Conservation (phyloP, 176 grass and related monocot species). For the Zea mays region DNA sequence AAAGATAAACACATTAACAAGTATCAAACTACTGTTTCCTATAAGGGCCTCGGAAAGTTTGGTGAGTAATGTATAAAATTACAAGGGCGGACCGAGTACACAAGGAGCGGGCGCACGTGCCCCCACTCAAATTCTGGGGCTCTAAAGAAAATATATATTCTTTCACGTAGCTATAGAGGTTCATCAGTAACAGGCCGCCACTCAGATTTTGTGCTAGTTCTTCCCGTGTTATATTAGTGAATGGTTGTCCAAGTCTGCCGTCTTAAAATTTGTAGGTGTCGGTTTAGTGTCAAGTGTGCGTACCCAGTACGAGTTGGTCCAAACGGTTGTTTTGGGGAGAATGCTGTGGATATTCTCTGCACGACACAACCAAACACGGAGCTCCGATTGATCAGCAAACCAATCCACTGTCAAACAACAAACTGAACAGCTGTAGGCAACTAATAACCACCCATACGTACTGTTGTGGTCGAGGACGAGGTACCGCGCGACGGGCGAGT, state of each 20-base stretch:
- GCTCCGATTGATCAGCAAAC: conserved; percentile 9
- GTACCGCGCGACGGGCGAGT: conserved; percentile 57
- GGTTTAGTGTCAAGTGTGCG: background rate
- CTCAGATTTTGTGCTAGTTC: too few relatives aligned
- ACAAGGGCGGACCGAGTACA: too few relatives aligned
- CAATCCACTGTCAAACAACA: background rate
- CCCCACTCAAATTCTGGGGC: too few relatives aligned
- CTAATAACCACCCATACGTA: conserved; percentile 21
- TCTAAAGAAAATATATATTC: too few relatives aligned
- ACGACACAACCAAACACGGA: conserved; percentile 2
- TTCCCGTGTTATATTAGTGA: background rate
- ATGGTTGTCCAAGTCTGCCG: background rate
- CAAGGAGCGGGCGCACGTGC: too few relatives aligned
- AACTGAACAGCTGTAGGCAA: background rate
- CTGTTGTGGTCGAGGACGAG: conserved; percentile 74
- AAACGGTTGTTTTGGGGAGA: conserved; percentile 64
- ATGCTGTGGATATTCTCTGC: conserved; percentile 87
- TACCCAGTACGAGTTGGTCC: conserved; percentile 98
- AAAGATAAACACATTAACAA: conserved; percentile 4
- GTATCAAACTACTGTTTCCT: background rate
- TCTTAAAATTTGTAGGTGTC: background rate
- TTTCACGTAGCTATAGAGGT: too few relatives aligned
- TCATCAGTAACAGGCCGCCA: too few relatives aligned
- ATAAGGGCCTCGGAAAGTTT: background rate
- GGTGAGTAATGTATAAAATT: too few relatives aligned